Evolutionary conservation across 1,139 yeast species (phyloP), one percentile per base, ranked within the genome.

Genomic region (Kodamaea fungicola): DNA sequence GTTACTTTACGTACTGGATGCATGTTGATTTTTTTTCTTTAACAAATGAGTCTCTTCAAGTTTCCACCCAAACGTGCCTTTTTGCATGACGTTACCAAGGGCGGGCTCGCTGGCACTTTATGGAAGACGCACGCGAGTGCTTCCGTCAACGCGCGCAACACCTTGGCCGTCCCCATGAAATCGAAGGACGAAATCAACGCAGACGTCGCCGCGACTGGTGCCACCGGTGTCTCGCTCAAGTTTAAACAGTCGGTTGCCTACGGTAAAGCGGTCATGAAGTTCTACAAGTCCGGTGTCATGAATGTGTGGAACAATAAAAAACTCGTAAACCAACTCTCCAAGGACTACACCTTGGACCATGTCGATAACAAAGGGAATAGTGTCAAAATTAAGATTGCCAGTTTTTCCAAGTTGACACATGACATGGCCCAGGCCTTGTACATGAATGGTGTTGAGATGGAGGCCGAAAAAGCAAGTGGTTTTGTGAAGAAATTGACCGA

Each of bases 1-100:
- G 80, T 55, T 6, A 90, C 71, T 39, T 94, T 63, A 50, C 79
- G 71, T 3, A 59, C 60, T 4, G 85, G 85, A 8, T 44, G 50
- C 36, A 46, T 34, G 22, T 10, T 33, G 12, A 5, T 33, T 7
- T 10, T 24, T 32, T 24, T 23, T 22, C n/a, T 8, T 31, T 10
- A 8, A 3, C 10, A 4, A 30, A 12, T 23, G 26, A n/a, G 10
- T 23, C 26, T 23, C 26, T 23, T 8, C 6, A 23, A 23, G 26
- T 23, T 23, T n/a, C 26, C 26, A n/a, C n/a, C 12, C 12, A 24
- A 9, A 24, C 27, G 27, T 6, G 6, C 3, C 27, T 24, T 24
- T 24, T 24, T 16, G 19, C 27, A 24, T 24, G 27, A 24, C 10
- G 10, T 24, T 24, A 9, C 12, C 12, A 9, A 24, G 12, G 27